Conservation (phyloP, 768 basidiomycete genomes). For the Rhodosporidiobolus odoratus region DNA sequence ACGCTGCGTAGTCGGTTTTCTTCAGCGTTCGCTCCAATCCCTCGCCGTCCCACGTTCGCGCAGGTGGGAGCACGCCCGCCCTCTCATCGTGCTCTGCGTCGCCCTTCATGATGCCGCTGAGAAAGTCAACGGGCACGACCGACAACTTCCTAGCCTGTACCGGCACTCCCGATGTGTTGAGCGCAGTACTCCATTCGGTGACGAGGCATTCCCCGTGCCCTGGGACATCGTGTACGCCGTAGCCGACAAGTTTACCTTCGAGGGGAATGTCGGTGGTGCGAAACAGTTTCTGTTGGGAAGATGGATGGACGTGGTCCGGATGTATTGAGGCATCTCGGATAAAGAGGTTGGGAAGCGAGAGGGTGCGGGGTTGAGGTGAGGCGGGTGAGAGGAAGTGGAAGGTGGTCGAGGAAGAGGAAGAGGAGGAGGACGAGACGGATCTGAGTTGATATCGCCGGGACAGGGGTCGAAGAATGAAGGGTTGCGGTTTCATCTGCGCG, state of each 20-base stretch:
- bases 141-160: slow-evolving; percentile 21
- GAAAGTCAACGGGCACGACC: slow-evolving; percentile 27
- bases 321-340: slow-evolving; percentile 81
- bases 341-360: slow-evolving; percentile 61
- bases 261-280: slow-evolving; percentile 61
- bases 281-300: slow-evolving; percentile 70
- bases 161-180: slow-evolving; percentile 46
- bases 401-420: slow-evolving; percentile 1
- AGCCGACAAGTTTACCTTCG: slow-evolving; percentile 51
- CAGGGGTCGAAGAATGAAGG: slow-evolving; percentile 18
- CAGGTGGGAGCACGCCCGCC: background rate
- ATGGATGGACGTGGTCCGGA: slow-evolving; percentile 65
- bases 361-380: background rate
- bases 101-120: slow-evolving; percentile 40
- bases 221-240: slow-evolving; percentile 48
- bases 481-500: slow-evolving; percentile 17
- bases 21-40: slow-evolving; percentile 53
- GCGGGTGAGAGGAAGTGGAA: slow-evolving; percentile 40
- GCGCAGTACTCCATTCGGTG: slow-evolving; percentile 54
- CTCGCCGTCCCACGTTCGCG: slow-evolving; percentile 42
- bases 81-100: background rate
- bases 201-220: slow-evolving; percentile 43
- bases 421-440: slow-evolving; percentile 4
- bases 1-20: slow-evolving; percentile 51
- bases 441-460: slow-evolving; percentile 14